Base-by-base conservation (phyloP, 1,284 basidiomycete genomes). In the Kalmanozyma brasiliensis region DNA sequence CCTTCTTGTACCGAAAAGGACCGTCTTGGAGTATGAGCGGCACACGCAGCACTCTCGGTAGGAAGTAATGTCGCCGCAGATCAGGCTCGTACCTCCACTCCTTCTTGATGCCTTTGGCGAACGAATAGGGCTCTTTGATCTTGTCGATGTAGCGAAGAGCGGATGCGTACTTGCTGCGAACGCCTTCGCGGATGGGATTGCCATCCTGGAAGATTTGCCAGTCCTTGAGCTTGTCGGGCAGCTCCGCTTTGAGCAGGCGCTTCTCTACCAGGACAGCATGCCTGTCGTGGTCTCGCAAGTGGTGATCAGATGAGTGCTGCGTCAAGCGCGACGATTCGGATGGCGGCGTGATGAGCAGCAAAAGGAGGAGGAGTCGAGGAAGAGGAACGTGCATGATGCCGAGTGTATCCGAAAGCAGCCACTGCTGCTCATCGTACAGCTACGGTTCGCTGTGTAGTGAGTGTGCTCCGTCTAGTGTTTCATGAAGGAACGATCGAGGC, bases 31-130 rank as follows among this genome's bases (percentile, higher is more conserved):
- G 20, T 16, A 69, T 52, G 20, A 32, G 30, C 5, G 66, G 66
- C 3, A 69, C 10, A 16, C 66, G 60, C 13, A 69, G 32, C 17
- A 69, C 49, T 14, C 60, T 53, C 3, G 60, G 66, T 0, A 69
- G 11, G 16, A 69, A 16, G 20, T 69, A 69, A 19, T 69, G 66
- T 30, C 60, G 52, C 19, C 66, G 46, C 8, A 69, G 23, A 23
- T 69, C 66, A 7, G 60, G 60, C 26, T 49, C 17, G 45, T 69
- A 69, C 0, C 22, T 16, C 66, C 66, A 69, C 26, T 60, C 10
- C 13, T 63, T 64, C 32, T 49, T 26, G 23, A 52, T 43, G 8
- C 30, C 24, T 19, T 45, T 36, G 16, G 38, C 51, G 10, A 45
- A 42, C 1, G 33, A 16, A n/a, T 55, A 56, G 0, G 66, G 66